Percentiles rank a stretch among this genome's conserved stretches.
These are phyloP conservation scores for Deinandra increscens DNA, from an alignment of 129 eudicot species.

Conservation along the genomic window DNA sequence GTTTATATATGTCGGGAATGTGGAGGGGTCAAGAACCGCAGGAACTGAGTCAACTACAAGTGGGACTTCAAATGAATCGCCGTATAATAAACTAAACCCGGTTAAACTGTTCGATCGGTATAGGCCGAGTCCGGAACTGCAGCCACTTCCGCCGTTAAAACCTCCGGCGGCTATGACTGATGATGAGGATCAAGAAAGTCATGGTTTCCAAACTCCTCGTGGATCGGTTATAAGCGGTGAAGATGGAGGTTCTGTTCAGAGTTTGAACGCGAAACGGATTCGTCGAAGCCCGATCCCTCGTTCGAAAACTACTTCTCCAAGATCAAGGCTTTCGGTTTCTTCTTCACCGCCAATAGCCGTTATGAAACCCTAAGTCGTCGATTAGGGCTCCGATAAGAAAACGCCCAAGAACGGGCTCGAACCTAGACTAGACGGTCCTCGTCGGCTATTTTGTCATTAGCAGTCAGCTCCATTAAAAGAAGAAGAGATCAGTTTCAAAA, in stretches of 20 bases:
- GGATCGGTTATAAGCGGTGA: conserved; percentile 75
- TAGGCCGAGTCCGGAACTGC: conserved; percentile 89
- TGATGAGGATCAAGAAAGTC: conserved; percentile 58
- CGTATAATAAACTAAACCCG: conserved; percentile 60
- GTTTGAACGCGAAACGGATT: conserved; percentile 29
- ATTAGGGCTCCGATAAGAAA: too few relatives aligned
- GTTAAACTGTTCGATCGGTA: conserved; percentile 68
- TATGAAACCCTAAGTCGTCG: too few relatives aligned
- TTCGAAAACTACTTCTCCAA: conserved; percentile 84
- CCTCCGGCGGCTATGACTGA: conserved; percentile 55
- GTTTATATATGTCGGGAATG: conserved; percentile 81
- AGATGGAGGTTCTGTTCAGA: conserved; percentile 51
- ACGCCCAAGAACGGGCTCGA: too few relatives aligned
- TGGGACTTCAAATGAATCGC: conserved; percentile 49
- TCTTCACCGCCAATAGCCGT: conserved; percentile 72
- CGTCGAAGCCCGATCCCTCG: conserved; percentile 37
- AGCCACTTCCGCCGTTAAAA: conserved; percentile 85
- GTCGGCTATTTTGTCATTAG: too few relatives aligned
- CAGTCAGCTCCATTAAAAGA: conserved; percentile 90
- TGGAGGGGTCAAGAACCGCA: conserved; percentile 65
- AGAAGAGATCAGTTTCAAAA: conserved; percentile 80
- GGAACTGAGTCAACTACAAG: conserved; percentile 31
- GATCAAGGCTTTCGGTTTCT: conserved; percentile 58
- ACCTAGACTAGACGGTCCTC: too few relatives aligned
- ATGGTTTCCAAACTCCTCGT: conserved; percentile 80